Evolutionary conservation across 257 asterid species (phyloP).

Genomic region (Craterostigma plantagineum): DNA sequence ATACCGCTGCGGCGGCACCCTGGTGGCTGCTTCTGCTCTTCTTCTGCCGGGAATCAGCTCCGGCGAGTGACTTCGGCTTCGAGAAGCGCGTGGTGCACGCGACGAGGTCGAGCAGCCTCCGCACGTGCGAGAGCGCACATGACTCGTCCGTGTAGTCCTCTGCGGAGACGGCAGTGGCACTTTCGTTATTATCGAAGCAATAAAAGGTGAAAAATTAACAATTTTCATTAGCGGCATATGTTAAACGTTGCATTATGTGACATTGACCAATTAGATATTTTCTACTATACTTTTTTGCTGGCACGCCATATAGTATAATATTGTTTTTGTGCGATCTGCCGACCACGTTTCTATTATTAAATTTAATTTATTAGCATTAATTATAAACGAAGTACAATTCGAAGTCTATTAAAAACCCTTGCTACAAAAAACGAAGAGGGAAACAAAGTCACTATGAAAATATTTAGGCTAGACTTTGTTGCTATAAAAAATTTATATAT

Average conservation of each 20-base stretch:
- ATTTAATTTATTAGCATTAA: no score
- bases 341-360: no score
- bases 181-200: constrained; percentile 17
- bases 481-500: no score
- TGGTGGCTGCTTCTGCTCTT: constrained; percentile 29
- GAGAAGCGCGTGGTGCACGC: constrained; percentile 95
- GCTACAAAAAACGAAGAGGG: no score
- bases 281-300: no score
- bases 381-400: no score
- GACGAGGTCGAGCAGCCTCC: constrained; percentile 81
- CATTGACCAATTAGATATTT: not conserved
- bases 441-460: no score
- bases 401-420: no score
- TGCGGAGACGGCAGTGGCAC: constrained; percentile 29
- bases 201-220: not conserved
- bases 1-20: constrained; percentile 19
- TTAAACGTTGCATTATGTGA: not conserved
- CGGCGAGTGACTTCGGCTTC: constrained; percentile 37
- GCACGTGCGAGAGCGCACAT: constrained; percentile 67
- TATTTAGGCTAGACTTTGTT: no score
- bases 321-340: no score
- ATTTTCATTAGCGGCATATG: not conserved
- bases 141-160: constrained; percentile 78
- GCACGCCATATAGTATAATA: no score
- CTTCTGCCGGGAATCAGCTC: constrained; percentile 31